Percentiles rank a stretch among this genome's conserved stretches.
These are phyloP conservation scores for Hyaloperonospora arabidopsidis DNA, from an alignment of 352 stramenopile species.

Conservation along the genomic window DNA sequence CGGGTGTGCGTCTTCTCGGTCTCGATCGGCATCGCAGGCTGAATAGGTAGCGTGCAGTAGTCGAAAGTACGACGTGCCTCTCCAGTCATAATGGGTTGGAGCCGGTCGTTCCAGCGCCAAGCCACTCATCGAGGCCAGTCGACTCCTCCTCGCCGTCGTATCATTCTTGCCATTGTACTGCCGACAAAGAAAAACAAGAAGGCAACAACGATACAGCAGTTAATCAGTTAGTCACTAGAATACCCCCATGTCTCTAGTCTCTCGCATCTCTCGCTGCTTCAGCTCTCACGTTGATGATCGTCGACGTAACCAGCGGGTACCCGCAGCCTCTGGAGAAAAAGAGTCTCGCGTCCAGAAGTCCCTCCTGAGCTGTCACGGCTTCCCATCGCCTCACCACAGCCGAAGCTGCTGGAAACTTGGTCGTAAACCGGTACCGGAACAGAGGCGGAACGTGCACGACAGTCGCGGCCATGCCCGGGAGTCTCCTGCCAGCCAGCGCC, in stretches of 20 bases:
- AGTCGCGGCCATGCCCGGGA: slow-evolving; percentile 63
- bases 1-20: slow-evolving; percentile 70
- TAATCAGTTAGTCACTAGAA: too few relatives aligned
- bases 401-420: slow-evolving; percentile 65
- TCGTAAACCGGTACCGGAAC: slow-evolving; percentile 73
- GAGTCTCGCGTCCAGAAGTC: slow-evolving; percentile 55
- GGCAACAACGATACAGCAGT: not conserved
- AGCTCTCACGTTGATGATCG: slow-evolving; percentile 59
- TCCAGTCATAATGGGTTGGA: slow-evolving; percentile 68
- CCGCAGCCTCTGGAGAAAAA: slow-evolving; percentile 82
- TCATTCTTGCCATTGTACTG: slow-evolving; percentile 76
- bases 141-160: slow-evolving; percentile 31
- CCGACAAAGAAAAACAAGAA: slow-evolving; percentile 6
- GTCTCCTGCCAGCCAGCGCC: slow-evolving; percentile 49
- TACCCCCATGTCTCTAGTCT: not conserved
- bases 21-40: slow-evolving; percentile 57
- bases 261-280: not conserved
- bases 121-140: slow-evolving; percentile 49
- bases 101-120: slow-evolving; percentile 32
- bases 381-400: slow-evolving; percentile 78
- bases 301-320: slow-evolving; percentile 74
- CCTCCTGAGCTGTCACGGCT: slow-evolving; percentile 49
- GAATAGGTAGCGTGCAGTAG: slow-evolving; percentile 76
- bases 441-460: slow-evolving; percentile 53
- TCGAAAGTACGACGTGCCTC: slow-evolving; percentile 81